Evolutionary conservation across 2,329 filamentous ascomycete genomes (phyloP), one percentile per base, ranked within the genome.

Genomic region (Ceratocystis harringtonii): DNA sequence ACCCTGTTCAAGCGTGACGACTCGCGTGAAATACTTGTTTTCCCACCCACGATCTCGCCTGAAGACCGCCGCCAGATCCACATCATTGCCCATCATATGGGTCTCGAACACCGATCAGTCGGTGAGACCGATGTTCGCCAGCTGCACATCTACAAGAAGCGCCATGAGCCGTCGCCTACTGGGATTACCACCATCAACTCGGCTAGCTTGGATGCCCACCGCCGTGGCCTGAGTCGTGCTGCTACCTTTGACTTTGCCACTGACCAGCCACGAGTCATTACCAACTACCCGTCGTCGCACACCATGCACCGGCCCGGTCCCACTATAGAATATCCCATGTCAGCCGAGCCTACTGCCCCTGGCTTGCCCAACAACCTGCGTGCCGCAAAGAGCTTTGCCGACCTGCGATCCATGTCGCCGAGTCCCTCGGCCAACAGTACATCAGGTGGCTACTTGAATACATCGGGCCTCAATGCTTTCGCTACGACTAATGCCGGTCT

Each of bases 171-270:
- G 73, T 74, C 79, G 58, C 75, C 81, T 48, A 76, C 80, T n/a
- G 75, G 79, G 61, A 78, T 80, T 70, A 75, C 86, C 78, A 71
- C 78, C 74, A 69, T 77, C 25, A 80, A 83, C 1, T 85, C 85
- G 66, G 86, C 88, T 67, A 84, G 84, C 25, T 79, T 85, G 62
- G 90, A 95, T 69, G 84, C 88, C 65, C 86, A 90, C 70, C 87
- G 92, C 70, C 88, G 92, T 68, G 88, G 87, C 3, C 79, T 99
- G 44, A 96, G 91, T 77, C 87, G 94, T 68, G 92, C 94, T 17
- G 94, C 94, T n/a, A 97, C 94, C 1, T 96, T 95, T 70, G 94
- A 97, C 75, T 97, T 97, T 75, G 91, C 89, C 69, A 88, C 91
- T 68, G 84, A 89, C 63, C 83, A 89, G 64, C 86, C 85, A 22